Evolutionary conservation across 805 yeast species (phyloP).

Genomic region (Wickerhamiella lipophila): DNA sequence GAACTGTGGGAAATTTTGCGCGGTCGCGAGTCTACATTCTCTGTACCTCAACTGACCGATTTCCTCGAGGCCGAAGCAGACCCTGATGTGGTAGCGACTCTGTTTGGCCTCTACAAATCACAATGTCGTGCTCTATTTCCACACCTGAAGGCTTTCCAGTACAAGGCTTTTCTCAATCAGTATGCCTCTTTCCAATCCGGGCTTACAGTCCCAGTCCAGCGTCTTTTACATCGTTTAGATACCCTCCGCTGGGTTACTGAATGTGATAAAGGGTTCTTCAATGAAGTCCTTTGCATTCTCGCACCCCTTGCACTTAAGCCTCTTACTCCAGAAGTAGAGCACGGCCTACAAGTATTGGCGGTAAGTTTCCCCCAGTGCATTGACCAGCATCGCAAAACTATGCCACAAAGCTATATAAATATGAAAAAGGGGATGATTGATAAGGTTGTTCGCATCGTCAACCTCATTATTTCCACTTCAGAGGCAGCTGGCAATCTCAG

Average conservation of each 20-base stretch:
- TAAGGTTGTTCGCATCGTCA: conserved; percentile 40
- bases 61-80: conserved; percentile 38
- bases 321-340: conserved; percentile 44
- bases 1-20: conserved; percentile 5
- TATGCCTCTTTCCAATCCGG: conserved; percentile 42
- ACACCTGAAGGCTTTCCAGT: conserved; percentile 52
- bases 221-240: conserved; percentile 39
- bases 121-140: conserved; percentile 56
- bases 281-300: conserved; percentile 42
- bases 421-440: conserved; percentile 44
- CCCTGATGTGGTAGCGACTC: conserved; percentile 46
- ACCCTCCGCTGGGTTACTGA: conserved; percentile 49
- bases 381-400: conserved; percentile 19
- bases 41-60: conserved; percentile 31
- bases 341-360: conserved; percentile 43
- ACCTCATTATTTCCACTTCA: conserved; percentile 42
- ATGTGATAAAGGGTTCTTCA: conserved; percentile 56
- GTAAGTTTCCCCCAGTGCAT: conserved; percentile 35
- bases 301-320: conserved; percentile 47
- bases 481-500: conserved; percentile 42
- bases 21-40: conserved; percentile 23
- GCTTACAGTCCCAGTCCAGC: conserved; percentile 50
- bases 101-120: conserved; percentile 48
- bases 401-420: conserved; percentile 40
- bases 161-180: conserved; percentile 45